These are phyloP conservation scores for Gautieria morchelliformis DNA, from an alignment of 768 basidiomycete species.

Conservation along the genomic window DNA sequence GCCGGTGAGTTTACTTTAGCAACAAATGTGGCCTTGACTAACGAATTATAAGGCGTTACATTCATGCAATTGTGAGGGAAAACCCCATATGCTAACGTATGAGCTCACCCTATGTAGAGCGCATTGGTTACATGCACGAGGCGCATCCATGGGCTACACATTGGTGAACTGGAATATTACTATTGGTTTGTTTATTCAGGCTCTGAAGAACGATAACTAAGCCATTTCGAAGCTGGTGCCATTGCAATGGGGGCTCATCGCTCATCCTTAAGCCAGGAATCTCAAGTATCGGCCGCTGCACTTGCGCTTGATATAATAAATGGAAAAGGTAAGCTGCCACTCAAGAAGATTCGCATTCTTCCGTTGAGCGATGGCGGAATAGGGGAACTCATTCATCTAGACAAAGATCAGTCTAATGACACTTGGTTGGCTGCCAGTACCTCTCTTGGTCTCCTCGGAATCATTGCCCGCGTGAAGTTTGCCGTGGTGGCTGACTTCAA, in stretches of 20 bases:
- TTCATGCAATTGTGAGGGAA: slow-evolving; percentile 7
- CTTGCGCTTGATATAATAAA: slow-evolving; percentile 9
- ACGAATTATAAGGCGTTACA: slow-evolving; percentile 1
- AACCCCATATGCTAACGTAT: background rate
- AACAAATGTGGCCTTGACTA: background rate
- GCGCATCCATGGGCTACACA: slow-evolving; percentile 10
- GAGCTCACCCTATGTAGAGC: background rate
- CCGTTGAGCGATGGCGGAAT: background rate
- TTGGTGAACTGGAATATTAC: slow-evolving; percentile 10
- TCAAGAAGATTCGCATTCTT: background rate
- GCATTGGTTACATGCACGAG: slow-evolving; percentile 8
- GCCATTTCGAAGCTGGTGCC: slow-evolving; percentile 6
- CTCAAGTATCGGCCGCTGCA: slow-evolving; percentile 9
- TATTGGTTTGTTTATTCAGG: background rate
- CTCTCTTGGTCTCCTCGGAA: slow-evolving; percentile 9
- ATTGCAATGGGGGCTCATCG: slow-evolving; percentile 11
- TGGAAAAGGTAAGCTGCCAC: slow-evolving; percentile 2
- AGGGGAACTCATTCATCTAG: slow-evolving; percentile 10
- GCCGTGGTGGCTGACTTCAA: slow-evolving; percentile 9
- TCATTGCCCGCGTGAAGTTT: slow-evolving; percentile 9
- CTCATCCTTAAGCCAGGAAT: slow-evolving; percentile 9
- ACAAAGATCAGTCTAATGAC: slow-evolving; percentile 8
- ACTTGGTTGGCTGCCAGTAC: slow-evolving; percentile 11
- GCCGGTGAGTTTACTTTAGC: background rate
- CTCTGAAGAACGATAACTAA: background rate